Conservation (phyloP, 2,329 filamentous ascomycete genomes). For the Ascochyta lentis region DNA sequence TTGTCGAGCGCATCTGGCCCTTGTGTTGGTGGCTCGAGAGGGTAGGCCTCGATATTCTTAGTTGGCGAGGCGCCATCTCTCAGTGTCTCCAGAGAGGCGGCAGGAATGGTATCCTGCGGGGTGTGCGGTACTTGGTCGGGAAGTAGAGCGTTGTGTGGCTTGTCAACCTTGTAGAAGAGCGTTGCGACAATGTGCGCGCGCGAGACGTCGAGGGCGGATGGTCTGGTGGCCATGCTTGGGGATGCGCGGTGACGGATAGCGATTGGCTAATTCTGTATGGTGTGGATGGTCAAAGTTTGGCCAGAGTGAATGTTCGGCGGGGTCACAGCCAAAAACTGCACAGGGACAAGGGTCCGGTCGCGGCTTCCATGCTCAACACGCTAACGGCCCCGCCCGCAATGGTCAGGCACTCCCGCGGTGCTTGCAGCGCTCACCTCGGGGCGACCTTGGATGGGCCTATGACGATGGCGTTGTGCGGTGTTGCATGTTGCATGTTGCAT, state of each 20-base stretch:
- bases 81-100: constrained; percentile 40
- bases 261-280: background rate
- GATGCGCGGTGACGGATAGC: background rate
- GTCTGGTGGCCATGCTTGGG: constrained; percentile 25
- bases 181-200: constrained; percentile 43
- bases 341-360: constrained; percentile 7
- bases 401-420: constrained; percentile 13
- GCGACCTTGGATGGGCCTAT: background rate
- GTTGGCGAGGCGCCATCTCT: constrained; percentile 59
- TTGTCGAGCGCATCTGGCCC: constrained; percentile 63
- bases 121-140: constrained; percentile 54
- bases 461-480: background rate
- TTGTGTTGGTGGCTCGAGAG: constrained; percentile 61
- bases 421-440: background rate
- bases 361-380: constrained; percentile 5
- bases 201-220: constrained; percentile 28
- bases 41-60: constrained; percentile 59
- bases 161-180: constrained; percentile 48
- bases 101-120: constrained; percentile 39
- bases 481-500: background rate
- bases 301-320: constrained; percentile 9
- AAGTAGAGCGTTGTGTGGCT: constrained; percentile 52
- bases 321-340: constrained; percentile 13
- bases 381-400: constrained; percentile 11
- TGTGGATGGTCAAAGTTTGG: background rate